Base-by-base conservation (phyloP, 179 eudicot genomes). In the Carnegiea gigantea region DNA sequence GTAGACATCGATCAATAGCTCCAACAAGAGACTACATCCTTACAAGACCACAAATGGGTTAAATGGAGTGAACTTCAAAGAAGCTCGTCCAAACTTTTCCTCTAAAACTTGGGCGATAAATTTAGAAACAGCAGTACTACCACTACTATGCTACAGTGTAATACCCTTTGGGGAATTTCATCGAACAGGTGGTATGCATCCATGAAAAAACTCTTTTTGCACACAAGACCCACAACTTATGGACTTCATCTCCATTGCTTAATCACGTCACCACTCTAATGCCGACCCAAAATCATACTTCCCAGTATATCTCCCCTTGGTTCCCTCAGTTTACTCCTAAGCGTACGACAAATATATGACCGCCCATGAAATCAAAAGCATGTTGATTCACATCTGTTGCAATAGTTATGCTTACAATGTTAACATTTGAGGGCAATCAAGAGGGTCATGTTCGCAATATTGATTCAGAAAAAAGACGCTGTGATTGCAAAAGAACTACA, bases 121-220 rank as follows among this genome's bases (percentile, higher is more conserved):
- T 62, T 10, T 10, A 26, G 36, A 28, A 13, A 12, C 3, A 24
- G n/a, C 20, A 65, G 6, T 17, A 65, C 2, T 26, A 3, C 38
- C 44, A 40, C 44, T 40, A 7, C 8, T 9, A 40, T 40, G 44
- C 44, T 40, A 40, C 44, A 6, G 44, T 40, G 44, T 0, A 40
- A 40, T 40, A 40, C 38, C 71, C 26, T 65, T 65, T 65, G 71
- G 71, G 38, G 38, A 65, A 65, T 65, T 65, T 65, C 71, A 65
- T 65, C 71, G 18, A 65, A 65, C 71, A 65, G 71, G 1, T 65
- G 71, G 71, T 65, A 14, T 65, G 71, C 71, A 65, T 18, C 71
- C 33, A 12, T 14, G 9, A 26, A 65, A n/a, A 10, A n/a, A 10
- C 36, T 65, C 71, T 65, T 65, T 33, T 9, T 65, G 33, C 15